phyloP scores from a whole-genome alignment of 2,329 filamentous ascomycete genomes.

The Aspergillus sp. region DNA sequence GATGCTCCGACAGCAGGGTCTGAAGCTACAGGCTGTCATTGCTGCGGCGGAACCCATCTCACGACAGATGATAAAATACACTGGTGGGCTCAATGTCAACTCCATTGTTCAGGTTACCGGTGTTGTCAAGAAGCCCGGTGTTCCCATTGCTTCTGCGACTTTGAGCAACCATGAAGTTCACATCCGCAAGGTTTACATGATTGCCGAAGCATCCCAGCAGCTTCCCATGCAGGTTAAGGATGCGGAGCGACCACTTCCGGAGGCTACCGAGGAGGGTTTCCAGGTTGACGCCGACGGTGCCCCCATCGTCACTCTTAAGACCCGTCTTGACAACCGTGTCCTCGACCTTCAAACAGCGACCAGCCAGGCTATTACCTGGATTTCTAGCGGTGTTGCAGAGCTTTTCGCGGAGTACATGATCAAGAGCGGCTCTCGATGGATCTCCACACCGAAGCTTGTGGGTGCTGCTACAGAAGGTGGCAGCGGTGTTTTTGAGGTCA shows the following conservation, averaged over 20 bases:
- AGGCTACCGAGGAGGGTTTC: constrained; percentile 45
- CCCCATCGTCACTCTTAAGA: constrained; percentile 77
- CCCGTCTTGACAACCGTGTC: constrained; percentile 84
- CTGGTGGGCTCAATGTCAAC: constrained; percentile 71
- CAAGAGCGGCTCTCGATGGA: constrained; percentile 71
- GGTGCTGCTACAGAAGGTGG: constrained; percentile 91
- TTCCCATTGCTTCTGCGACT: constrained; percentile 83
- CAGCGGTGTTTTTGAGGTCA: constrained; percentile 83
- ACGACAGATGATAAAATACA: constrained; percentile 94
- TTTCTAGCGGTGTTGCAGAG: constrained; percentile 64
- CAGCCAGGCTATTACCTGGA: constrained; percentile 81
- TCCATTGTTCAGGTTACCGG: constrained; percentile 81
- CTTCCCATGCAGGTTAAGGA: constrained; percentile 62
- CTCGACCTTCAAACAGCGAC: constrained; percentile 90
- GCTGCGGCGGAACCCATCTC: constrained; percentile 64
- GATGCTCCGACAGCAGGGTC: constrained; percentile 75
- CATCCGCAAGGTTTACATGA: constrained; percentile 78
- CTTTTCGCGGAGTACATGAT: constrained; percentile 80
- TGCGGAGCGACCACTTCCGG: constrained; percentile 49
- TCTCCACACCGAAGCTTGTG: constrained; percentile 87
- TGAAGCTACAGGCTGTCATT: constrained; percentile 79
- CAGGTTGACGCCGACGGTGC: constrained; percentile 53
- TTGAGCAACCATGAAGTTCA: constrained; percentile 83
- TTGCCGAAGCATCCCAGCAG: constrained; percentile 63
- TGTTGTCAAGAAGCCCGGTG: constrained; percentile 74